Conservation (phyloP, 306 rosid species). For the Sicyos baderoa region DNA sequence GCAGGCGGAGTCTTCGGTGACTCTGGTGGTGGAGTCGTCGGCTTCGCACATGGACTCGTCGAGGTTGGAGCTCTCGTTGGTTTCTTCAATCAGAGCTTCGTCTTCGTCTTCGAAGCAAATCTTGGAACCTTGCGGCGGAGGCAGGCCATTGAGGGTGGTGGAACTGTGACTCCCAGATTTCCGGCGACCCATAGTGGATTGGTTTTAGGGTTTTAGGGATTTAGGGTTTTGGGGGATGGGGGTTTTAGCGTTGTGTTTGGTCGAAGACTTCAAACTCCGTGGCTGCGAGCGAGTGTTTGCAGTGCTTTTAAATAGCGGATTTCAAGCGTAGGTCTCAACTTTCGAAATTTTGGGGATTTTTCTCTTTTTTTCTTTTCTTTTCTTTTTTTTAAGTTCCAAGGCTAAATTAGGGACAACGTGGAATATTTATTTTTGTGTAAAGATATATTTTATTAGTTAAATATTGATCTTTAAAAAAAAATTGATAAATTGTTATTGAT, state of each 20-base stretch:
- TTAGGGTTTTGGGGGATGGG: no score
- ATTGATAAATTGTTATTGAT: no score
- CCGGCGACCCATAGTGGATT: conserved; percentile 60
- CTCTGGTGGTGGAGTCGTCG: conserved; percentile 30
- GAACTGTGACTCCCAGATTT: conserved; percentile 30
- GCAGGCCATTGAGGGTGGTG: conserved; percentile 17
- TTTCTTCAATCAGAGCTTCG: conserved; percentile 41
- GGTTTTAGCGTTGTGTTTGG: background rate
- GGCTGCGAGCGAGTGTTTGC: background rate
- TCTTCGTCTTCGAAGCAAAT: conserved; percentile 55
- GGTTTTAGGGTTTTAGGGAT: conserved; percentile 24
- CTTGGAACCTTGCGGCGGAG: conserved; percentile 28
- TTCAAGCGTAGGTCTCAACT: background rate
- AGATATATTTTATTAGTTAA: no score
- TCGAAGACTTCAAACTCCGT: conserved; percentile 5
- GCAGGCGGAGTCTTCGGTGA: conserved; percentile 25
- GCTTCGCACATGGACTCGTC: conserved; percentile 74
- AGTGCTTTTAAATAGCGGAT: background rate
- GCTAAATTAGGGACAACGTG: no score
- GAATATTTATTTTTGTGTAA: no score
- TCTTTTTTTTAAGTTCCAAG: no score
- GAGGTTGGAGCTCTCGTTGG: conserved; percentile 48
- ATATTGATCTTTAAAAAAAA: no score
- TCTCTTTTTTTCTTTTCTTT: no score
- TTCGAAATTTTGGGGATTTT: no score